Evolutionary conservation across 208 protist genomes (phyloP), one percentile per base, ranked within the genome.

Genomic region (Trypanosoma rangeli): DNA sequence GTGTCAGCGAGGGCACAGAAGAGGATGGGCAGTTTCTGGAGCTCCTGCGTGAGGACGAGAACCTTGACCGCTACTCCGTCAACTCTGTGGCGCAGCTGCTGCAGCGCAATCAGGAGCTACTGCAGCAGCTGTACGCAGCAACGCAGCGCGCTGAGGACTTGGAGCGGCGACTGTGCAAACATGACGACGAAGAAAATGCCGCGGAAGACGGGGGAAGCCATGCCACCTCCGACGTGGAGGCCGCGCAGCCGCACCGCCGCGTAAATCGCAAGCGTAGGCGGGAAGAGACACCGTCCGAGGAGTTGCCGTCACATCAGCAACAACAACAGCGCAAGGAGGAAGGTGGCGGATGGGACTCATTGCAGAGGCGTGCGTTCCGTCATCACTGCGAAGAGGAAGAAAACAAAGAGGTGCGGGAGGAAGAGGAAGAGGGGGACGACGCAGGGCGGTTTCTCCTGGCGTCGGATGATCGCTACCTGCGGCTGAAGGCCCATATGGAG

Each of bases 41-140:
- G 58, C 69, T 83, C 50, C 73, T 94, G 3, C 76, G 83, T 52
- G 79, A 79, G 61, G 79, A 88, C 64, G 85, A 90, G 52, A 77
- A 76, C 37, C 67, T 90, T 20, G 83, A 85, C 42, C 79, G 77
- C 12, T 94, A 80, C 73, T 87, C 82, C 49, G 67, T 88, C 37
- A 86, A 94, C 75, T 80, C 76, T 15, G 83, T 94, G 7, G 55
- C 74, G 5, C 82, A 94, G 59, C 61, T 94, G 12, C 58, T 94
- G 20, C 53, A 78, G 60, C 89, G 89, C 37, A 94, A 94, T 66
- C 85, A 92, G 73, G 85, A 94, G 63, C 73, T 94, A 8, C 54
- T 90, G 52, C 63, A 80, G 70, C 83, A 94, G 70, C 76, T 94
- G 46, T 92, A 92, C 68, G 54, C 70, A 5, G 65, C 52, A 3